Base-by-base conservation (phyloP, 345 rosid genomes). In the Nasturtium officinale region DNA sequence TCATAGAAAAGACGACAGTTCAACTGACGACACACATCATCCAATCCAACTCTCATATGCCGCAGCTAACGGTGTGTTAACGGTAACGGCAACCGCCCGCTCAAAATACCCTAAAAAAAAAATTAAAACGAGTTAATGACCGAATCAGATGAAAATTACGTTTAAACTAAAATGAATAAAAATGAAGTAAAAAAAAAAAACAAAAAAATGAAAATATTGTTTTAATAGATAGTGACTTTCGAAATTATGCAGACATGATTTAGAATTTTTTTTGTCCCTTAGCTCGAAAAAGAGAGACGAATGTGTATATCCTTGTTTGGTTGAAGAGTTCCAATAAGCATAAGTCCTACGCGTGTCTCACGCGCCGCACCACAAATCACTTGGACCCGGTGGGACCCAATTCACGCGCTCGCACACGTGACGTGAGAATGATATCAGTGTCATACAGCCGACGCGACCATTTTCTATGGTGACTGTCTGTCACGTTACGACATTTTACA, bases 381-480 rank as follows among this genome's bases (percentile, higher is more conserved):
- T 50, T 53, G 57, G 42, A 61, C 64, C 38, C 38, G 3, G 7
- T 10, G 23, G 78, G 46, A 40, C 61, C 62, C 8, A 6, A 2
- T 43, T 61, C 50, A 68, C 57, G 58, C 65, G 71, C 65, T 18
- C 1, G 0, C 58, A 35, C 79, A 68, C 63, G 69, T 75, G 74
- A 68, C 63, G 69, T 75, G 74, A 8, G 74, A 75, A 32, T 68
- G 69, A 45, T 58, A 66, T 65, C 72, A 74, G 67, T 23, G 45
- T 55, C 64, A 54, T 65, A 18, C 17, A 63, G 79, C 75, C 79
- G 9, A 12, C 15, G 29, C 38, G 65, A 77, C 80, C 72, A 80
- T 62, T 60, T 0, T 9, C 1, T 6, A 8, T 11, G 71, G 71
- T 74, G 56, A 83, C 17, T 11, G 67, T 64, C 40, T 11, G 70